phyloP scores from a whole-genome alignment of 1,284 basidiomycete genomes.

The Ustilago trichophora region DNA sequence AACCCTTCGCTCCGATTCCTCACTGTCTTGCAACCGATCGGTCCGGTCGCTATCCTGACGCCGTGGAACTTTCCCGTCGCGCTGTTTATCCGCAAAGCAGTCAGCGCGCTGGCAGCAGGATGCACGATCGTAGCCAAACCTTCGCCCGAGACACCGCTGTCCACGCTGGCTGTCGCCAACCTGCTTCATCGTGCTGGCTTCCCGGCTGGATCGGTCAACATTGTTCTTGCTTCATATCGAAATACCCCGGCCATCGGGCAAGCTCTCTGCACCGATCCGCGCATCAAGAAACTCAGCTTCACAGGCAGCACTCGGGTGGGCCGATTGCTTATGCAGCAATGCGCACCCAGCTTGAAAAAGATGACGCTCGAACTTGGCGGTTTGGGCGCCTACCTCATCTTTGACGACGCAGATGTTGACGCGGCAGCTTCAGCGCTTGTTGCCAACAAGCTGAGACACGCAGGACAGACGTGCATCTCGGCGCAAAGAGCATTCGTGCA shows the following conservation, averaged over 20 bases:
- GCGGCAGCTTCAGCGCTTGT: conserved; percentile 87
- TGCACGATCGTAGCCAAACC: conserved; percentile 96
- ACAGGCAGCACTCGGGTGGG: conserved; percentile 93
- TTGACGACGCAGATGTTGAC: conserved; percentile 93
- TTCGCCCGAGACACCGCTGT: conserved; percentile 93
- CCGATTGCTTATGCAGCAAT: conserved; percentile 84
- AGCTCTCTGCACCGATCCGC: conserved; percentile 70
- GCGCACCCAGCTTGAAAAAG: conserved; percentile 90
- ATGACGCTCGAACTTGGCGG: conserved; percentile 72
- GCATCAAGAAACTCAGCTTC: conserved; percentile 90
- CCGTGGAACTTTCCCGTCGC: conserved; percentile 65
- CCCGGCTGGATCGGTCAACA: conserved; percentile 92
- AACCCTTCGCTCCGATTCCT: conserved; percentile 80
- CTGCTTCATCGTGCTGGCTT: conserved; percentile 86
- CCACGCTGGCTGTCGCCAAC: conserved; percentile 85
- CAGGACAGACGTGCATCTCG: conserved; percentile 87
- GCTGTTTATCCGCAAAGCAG: conserved; percentile 85
- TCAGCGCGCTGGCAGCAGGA: conserved; percentile 86
- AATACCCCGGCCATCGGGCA: conserved; percentile 79
- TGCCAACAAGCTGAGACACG: conserved; percentile 87
- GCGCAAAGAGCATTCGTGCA: conserved; percentile 72
- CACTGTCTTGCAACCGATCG: conserved; percentile 87
- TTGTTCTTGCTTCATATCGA: conserved; percentile 81
- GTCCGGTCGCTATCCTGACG: conserved; percentile 70
- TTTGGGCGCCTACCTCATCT: conserved; percentile 92